Conservation (phyloP, 306 rosid species). For the Sindora glabra region DNA sequence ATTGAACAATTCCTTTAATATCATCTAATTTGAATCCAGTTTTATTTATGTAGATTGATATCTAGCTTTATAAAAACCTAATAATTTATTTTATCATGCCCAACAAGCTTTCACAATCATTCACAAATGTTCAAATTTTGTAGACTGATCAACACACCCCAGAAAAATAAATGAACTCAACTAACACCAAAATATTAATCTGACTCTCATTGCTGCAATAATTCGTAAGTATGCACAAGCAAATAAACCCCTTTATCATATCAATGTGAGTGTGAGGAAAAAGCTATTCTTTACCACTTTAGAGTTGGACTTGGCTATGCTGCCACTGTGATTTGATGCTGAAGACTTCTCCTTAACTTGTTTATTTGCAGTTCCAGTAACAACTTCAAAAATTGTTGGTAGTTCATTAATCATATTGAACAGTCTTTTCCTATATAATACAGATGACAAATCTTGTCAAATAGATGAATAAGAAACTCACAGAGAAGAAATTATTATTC, state of each 20-base stretch:
- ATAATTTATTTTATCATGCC: background rate
- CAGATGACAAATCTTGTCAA: background rate
- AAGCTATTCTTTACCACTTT: conserved; percentile 41
- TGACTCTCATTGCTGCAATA: background rate
- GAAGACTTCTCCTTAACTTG: conserved; percentile 79
- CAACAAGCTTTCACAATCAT: background rate
- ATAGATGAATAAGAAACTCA: background rate
- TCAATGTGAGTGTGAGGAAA: background rate
- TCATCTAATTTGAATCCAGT: background rate
- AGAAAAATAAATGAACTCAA: background rate
- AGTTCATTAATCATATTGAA: conserved; percentile 80
- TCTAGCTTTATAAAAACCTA: background rate
- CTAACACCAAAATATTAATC: conserved; percentile 3
- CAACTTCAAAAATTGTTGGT: conserved; percentile 78
- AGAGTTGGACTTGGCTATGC: conserved; percentile 65
- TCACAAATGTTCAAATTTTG: background rate
- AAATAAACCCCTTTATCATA: background rate
- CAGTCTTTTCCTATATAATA: conserved; percentile 69
- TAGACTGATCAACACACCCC: background rate
- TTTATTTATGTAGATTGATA: background rate
- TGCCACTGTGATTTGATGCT: conserved; percentile 58
- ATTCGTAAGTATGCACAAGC: background rate
- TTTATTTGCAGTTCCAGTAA: conserved; percentile 74
- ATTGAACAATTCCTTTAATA: too few relatives aligned
- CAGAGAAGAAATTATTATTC: background rate